Base-by-base conservation (phyloP, 2,329 filamentous ascomycete genomes). In the Diaporthe velutina region DNA sequence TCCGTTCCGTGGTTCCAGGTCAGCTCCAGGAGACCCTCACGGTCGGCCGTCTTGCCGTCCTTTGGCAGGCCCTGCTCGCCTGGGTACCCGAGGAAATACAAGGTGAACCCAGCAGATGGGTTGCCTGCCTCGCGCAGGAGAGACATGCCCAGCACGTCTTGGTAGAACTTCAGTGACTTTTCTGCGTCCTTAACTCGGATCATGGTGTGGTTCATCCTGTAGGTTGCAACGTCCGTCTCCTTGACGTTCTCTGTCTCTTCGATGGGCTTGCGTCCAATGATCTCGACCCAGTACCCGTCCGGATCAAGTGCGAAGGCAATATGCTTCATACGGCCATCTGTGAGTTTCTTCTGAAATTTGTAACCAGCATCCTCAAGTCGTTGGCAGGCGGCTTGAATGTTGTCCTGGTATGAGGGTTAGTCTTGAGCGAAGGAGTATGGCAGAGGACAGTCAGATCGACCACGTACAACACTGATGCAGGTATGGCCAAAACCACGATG, bases 261-360 rank as follows among this genome's bases (percentile, higher is more conserved):
- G 7, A 95, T 57, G 80, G 83, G 85, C 80, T 93, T 94, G 83
- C 94, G 93, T 13, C 93, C 92, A 79, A 97, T 91, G 60, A 97
- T 88, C 84, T 97, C 94, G 4, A 97, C 93, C 94, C 94, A 96
- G 83, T 96, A 96, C 48, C 91, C 93, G 83, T 98, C 95, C 0
- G 95, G 95, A 79, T 98, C 95, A 72, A 98, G 90, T 2, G 89
- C 96, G 82, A 98, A 98, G 0, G 96, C 97, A 80, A 98, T 98
- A 80, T 94, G 85, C 80, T 89, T 90, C 94, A 97, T 98, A 74
- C 93, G 90, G 3, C 97, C 97, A 78, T 98, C 96, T 0, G 91
- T 91, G 74, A 98, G 87, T 85, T 95, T 97, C 91, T 98, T 98
- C 88, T 98, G 95, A 85, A 98, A 99, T 77, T 90, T 90, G 86